Evolutionary conservation across 148 eudicot genomes (phyloP), one percentile per base, ranked within the genome.

Genomic region (Polygonum maritimum): DNA sequence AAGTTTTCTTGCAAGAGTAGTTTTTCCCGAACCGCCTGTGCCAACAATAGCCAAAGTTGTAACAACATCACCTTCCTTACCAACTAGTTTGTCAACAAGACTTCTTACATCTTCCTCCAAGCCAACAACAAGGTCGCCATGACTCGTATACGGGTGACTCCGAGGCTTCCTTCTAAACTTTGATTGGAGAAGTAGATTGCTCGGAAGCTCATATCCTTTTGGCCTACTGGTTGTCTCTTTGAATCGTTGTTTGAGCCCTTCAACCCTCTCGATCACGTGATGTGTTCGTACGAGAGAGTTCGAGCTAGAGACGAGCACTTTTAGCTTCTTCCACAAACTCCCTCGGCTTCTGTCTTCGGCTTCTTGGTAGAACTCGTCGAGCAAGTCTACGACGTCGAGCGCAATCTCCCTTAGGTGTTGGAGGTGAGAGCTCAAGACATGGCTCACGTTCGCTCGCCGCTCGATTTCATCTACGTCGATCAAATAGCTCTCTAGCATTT

Each of bases 21-120:
- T 81, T 74, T 81, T 81, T 1, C 80, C 83, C 0, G 78, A 41
- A 33, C 83, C 80, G 10, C 78, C 80, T 71, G 74, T 78, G 1
- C 80, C 80, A 26, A 76, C 72, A 55, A 81, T 55, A 5, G 73
- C 72, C 70, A 48, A 60, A 72, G 21, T 71, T 54, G 19, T 55
- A n/a, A 2, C 14, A 63, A 3, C n/a, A 63, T 33, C n/a, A 38
- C 7, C 18, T 36, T 67, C 7, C 16, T 15, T 3, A 58, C 70
- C 57, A 73, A 72, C 15, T 55, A 12, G 26, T 19, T 18, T 21
- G 33, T 57, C 45, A 78, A 57, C 21, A 15, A 67, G 71, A 15
- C 19, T 38, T 7, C 41, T 67, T 15, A 15, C 40, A 67, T 67
- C 71, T 35, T 67, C 71, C 9, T 67, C 71, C 19, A 67, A 67